Conservation (phyloP, 495 filamentous ascomycete genomes). For the Neurospora sp. region DNA sequence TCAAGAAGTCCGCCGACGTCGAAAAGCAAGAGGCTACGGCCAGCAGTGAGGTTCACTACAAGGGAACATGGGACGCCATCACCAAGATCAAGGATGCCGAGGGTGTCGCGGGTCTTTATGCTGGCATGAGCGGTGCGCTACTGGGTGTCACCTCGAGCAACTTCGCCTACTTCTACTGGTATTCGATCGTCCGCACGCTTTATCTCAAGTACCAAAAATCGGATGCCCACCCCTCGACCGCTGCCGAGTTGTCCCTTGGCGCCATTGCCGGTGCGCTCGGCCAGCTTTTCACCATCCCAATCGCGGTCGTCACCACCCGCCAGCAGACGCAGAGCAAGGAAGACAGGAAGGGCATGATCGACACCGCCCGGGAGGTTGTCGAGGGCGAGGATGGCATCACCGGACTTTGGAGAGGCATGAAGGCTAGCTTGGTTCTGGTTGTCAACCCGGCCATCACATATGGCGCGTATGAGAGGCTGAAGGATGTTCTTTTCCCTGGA, state of each 20-base stretch:
- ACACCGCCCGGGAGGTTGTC: slow-evolving; percentile 81
- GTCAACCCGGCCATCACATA: slow-evolving; percentile 98
- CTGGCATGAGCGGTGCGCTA: slow-evolving; percentile 75
- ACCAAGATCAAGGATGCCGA: slow-evolving; percentile 75
- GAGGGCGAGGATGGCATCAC: slow-evolving; percentile 80
- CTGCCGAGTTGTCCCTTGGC: slow-evolving; percentile 75
- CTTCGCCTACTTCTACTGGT: slow-evolving; percentile 99
- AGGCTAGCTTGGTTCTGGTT: slow-evolving; percentile 92
- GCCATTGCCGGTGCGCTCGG: slow-evolving; percentile 84
- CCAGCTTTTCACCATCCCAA: slow-evolving; percentile 92
- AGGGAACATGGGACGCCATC: slow-evolving; percentile 78
- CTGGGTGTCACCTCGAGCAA: slow-evolving; percentile 94
- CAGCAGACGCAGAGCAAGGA: slow-evolving; percentile 84
- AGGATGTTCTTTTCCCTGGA: slow-evolving; percentile 65
- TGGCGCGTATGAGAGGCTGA: slow-evolving; percentile 87
- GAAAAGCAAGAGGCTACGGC: slow-evolving; percentile 20
- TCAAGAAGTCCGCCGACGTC: slow-evolving; percentile 48
- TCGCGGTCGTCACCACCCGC: slow-evolving; percentile 87
- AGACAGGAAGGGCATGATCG: slow-evolving; percentile 77
- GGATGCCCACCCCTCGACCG: slow-evolving; percentile 63
- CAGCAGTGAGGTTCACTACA: slow-evolving; percentile 57
- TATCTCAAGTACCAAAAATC: slow-evolving; percentile 60
- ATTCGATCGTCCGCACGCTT: slow-evolving; percentile 73
- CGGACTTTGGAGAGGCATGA: slow-evolving; percentile 90
- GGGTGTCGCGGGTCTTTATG: slow-evolving; percentile 73